phyloP scores from a whole-genome alignment of 2,329 filamentous ascomycete genomes.

The Fusarium irregulare region DNA sequence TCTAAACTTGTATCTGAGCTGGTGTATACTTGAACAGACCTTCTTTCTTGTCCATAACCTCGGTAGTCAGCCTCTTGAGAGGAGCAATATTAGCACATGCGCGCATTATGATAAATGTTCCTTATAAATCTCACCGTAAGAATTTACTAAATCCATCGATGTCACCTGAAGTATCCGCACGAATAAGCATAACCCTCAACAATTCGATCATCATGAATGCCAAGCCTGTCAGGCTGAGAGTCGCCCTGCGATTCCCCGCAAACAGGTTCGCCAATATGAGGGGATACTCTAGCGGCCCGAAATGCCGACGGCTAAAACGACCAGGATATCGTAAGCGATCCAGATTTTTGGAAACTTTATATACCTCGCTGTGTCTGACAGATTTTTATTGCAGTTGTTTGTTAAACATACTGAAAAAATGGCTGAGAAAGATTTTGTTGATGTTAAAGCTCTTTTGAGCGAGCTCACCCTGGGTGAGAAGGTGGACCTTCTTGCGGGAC shows the following conservation, averaged over 20 bases:
- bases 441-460: conserved; percentile 29
- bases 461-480: conserved; percentile 38
- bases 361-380: background rate
- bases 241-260: conserved; percentile 8
- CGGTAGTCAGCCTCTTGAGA: background rate
- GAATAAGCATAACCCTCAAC: background rate
- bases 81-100: background rate
- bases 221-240: conserved; percentile 16
- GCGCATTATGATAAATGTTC: rapidly evolving
- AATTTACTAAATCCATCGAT: background rate
- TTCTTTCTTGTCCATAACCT: background rate
- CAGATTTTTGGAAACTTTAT: background rate
- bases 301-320: conserved; percentile 33
- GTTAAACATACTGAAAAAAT: background rate
- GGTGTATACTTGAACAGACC: too few relatives aligned
- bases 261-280: conserved; percentile 4
- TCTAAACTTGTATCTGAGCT: background rate
- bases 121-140: background rate
- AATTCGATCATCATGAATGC: conserved; percentile 4
- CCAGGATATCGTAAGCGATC: background rate
- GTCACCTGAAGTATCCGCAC: background rate
- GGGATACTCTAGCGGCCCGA: conserved; percentile 23
- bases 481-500: conserved; percentile 36
- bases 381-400: too few relatives aligned
- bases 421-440: background rate